Base-by-base conservation (phyloP, 805 yeast genomes). In the Cyberlindnera samutprakarnensis region DNA sequence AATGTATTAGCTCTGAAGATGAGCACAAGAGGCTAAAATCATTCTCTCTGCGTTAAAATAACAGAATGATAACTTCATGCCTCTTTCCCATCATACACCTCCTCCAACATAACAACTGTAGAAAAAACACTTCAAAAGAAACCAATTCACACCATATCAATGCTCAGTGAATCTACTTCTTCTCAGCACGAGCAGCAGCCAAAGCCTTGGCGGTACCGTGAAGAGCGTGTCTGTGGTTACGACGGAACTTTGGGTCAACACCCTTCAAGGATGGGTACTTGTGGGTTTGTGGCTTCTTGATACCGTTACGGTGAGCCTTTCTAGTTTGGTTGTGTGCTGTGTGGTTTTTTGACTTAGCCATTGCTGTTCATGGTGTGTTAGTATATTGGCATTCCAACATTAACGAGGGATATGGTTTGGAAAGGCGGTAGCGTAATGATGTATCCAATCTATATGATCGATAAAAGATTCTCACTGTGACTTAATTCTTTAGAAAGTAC, bases 221-320 rank as follows among this genome's bases (percentile, higher is more conserved):
- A 63, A 86, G 78, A 72, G 96, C 97, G 72, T 78, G 84, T 74
- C 84, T 88, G 92, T 90, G 97, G 94, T 92, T 92, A 75, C 97
- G 83, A 66, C 78, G 79, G 95, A 92, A 92, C 82, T 92, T 92
- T 66, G 98, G 79, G 71, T 92, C 97, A 68, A 90, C 96, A 78
- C 95, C 95, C 75, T 85, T 90, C 71, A 86, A 77, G 52, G 97
- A 88, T 56, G 96, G 95, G 80, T 90, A 87, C 77, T 85, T 88
- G 94, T 78, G 72, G 64, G 95, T 81, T 80, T 77, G 84, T 59
- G 96, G 96, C 88, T 90, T 92, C 84, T 90, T 90, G 77, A 92
- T 90, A 76, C 98, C 98, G 83, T 92, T 92, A 68, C 81, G 88
- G 96, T 92, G 98, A 63, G 97, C 97, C 94, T 92, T 92, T 68